Conservation (phyloP, 495 filamentous ascomycete species). For the Penicillium steckii region DNA sequence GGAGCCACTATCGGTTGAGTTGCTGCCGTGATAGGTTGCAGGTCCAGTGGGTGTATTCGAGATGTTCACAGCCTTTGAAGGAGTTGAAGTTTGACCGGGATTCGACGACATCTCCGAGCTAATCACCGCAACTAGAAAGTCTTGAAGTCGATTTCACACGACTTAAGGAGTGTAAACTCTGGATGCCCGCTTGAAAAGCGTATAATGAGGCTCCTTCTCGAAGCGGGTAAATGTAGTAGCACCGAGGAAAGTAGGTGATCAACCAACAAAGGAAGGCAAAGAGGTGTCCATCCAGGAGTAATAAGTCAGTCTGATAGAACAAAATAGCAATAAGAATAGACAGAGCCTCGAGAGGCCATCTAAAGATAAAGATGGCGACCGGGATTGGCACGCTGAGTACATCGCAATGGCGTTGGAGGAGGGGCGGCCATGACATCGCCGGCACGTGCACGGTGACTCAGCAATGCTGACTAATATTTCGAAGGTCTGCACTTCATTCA, state of each 20-base stretch:
- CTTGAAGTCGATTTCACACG: background rate
- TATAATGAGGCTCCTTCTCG: background rate
- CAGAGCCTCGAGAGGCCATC: constrained; percentile 22
- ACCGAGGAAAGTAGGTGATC: constrained; percentile 8
- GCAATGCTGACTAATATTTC: constrained; percentile 5
- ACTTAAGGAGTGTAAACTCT: background rate
- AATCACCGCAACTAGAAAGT: background rate
- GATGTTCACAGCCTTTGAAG: constrained; percentile 47
- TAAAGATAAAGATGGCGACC: constrained; percentile 17
- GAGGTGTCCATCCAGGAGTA: constrained; percentile 4
- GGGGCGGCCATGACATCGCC: constrained; percentile 22
- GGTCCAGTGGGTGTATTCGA: constrained; percentile 37
- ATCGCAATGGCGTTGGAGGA: constrained; percentile 5
- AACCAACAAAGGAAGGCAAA: background rate
- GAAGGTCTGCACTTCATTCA: constrained; percentile 12
- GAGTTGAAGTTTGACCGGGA: constrained; percentile 36
- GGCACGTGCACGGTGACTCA: constrained; percentile 22
- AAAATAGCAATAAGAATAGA: constrained; percentile 6
- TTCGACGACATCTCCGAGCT: constrained; percentile 51
- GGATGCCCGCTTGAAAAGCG: background rate
- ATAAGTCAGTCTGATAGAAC: background rate
- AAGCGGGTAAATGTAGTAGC: background rate
- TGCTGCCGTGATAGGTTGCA: constrained; percentile 37
- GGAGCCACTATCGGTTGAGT: constrained; percentile 47
- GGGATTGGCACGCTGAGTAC: constrained; percentile 5